Evolutionary conservation across 352 stramenopile species (phyloP), one percentile per base, ranked within the genome.

Genomic region (Phytophthora pistaciae): DNA sequence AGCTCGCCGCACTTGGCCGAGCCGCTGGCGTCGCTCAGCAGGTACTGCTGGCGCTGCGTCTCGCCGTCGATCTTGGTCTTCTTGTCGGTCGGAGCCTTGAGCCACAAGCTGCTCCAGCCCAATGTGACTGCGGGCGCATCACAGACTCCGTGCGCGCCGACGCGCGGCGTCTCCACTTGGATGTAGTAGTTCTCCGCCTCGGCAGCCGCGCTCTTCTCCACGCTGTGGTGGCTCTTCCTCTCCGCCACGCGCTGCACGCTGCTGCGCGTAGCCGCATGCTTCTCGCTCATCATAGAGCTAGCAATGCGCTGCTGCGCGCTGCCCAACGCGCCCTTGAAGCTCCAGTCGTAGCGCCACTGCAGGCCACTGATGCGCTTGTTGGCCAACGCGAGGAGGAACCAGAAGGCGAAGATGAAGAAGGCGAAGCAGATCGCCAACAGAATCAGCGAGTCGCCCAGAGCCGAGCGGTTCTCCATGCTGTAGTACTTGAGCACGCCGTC

Each of bases 401-500:
- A 75, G 40, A 84, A 77, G 0, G 74, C 74, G 8, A 80, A 36
- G 49, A 82, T 70, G 49, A 82, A 83, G 21, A 87, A 60, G 5
- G 54, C 57, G 4, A 82, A 55, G 49, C 72, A 79, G 56, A 90
- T 77, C 1, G 21, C 68, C 0, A 91, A 27, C 10, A 89, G 57
- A 18, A 88, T 68, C 5, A 86, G 31, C 11, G 66, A 70, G 42
- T 88, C 75, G 2, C 58, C 69, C 9, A 84, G 38, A 0, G 66
- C 76, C 7, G 82, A 87, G 2, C 70, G 74, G 16, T 69, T 70
- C 18, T 75, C 60, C 72, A 87, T 79, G 40, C 72, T 81, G 62
- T 90, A 84, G 62, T 82, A 83, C 46, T 74, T 66, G 5, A 92
- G 63, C 21, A 92, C 82, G 2, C 71, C 60, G 1, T 75, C 57